Evolutionary conservation across 768 basidiomycete genomes (phyloP).

Genomic region (Leccinellum albellum): DNA sequence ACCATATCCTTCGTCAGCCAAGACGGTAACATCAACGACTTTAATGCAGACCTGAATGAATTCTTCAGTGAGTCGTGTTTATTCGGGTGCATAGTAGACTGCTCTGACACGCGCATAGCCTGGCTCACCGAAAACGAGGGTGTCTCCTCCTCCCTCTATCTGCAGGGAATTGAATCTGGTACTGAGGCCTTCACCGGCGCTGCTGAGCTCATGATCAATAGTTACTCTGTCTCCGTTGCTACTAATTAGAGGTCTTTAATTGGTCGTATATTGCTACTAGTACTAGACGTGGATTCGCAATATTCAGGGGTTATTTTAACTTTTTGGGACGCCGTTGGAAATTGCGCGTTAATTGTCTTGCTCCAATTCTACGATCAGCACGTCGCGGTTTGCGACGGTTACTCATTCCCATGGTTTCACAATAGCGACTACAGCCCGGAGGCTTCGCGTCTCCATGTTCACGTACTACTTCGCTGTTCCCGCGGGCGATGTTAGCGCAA

Average conservation of each 20-base stretch:
- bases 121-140: slow-evolving; percentile 46
- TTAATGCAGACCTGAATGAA: slow-evolving; percentile 48
- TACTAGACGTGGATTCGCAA: neutral
- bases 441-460: slow-evolving; percentile 19
- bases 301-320: neutral
- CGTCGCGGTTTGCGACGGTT: neutral
- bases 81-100: neutral
- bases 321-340: neutral
- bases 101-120: slow-evolving; percentile 26
- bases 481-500: neutral
- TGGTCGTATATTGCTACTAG: neutral
- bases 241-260: slow-evolving; percentile 3
- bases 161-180: slow-evolving; percentile 54
- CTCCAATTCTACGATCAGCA: slow-evolving; percentile 7
- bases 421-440: slow-evolving; percentile 20
- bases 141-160: slow-evolving; percentile 44
- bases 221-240: slow-evolving; percentile 39
- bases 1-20: slow-evolving; percentile 53
- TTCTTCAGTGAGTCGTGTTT: slow-evolving; percentile 46
- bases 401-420: slow-evolving; percentile 29
- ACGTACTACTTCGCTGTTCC: slow-evolving; percentile 11
- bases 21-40: slow-evolving; percentile 45
- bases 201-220: slow-evolving; percentile 42
- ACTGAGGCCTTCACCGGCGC: slow-evolving; percentile 53
- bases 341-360: slow-evolving; percentile 22